Evolutionary conservation across 1,139 yeast genomes (phyloP).

Genomic region (Saccharomyces hybrid): DNA sequence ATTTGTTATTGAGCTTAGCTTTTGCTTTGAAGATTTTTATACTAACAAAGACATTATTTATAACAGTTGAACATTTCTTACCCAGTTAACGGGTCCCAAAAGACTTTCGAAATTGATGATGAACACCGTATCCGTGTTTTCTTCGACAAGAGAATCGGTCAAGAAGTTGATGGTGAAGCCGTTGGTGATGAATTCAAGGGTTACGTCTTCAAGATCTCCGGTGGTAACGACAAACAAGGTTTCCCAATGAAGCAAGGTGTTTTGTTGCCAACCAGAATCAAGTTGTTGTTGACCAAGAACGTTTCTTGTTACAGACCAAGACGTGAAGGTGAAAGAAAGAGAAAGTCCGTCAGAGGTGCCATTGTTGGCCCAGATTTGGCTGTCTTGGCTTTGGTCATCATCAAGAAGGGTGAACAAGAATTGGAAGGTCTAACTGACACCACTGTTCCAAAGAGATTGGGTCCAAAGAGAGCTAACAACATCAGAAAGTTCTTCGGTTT

Average conservation of each 20-base stretch:
- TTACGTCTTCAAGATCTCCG: conserved; percentile 96
- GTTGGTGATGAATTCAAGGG: conserved; percentile 99
- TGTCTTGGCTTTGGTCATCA: conserved; percentile 85
- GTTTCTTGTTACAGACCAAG: conserved; percentile 99
- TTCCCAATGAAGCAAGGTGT: conserved; percentile 99
- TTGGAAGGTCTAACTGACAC: conserved; percentile 93
- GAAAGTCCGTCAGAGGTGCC: conserved; percentile 99
- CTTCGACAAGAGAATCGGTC: conserved; percentile 99
- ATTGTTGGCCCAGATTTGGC: conserved; percentile 97
- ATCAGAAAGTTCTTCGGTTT: conserved; percentile 99
- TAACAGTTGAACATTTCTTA: conserved; percentile 92
- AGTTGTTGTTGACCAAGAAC: conserved; percentile 87
- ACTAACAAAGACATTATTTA: conserved; percentile 8
- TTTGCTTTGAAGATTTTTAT: conserved; percentile 52
- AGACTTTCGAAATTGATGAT: conserved; percentile 94
- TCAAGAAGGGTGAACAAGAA: conserved; percentile 95
- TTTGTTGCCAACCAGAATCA: conserved; percentile 99
- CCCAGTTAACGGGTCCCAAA: conserved; percentile 99
- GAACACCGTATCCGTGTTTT: conserved; percentile 98
- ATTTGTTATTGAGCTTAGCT: conserved; percentile 35
- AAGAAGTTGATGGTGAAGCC: conserved; percentile 98
- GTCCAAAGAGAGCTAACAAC: conserved; percentile 99
- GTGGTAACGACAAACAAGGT: conserved; percentile 99
- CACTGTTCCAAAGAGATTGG: conserved; percentile 96
- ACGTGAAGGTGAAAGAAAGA: conserved; percentile 99